Evolutionary conservation across 352 stramenopile genomes (phyloP), one percentile per base, ranked within the genome.

Genomic region (Phytophthora sojae): DNA sequence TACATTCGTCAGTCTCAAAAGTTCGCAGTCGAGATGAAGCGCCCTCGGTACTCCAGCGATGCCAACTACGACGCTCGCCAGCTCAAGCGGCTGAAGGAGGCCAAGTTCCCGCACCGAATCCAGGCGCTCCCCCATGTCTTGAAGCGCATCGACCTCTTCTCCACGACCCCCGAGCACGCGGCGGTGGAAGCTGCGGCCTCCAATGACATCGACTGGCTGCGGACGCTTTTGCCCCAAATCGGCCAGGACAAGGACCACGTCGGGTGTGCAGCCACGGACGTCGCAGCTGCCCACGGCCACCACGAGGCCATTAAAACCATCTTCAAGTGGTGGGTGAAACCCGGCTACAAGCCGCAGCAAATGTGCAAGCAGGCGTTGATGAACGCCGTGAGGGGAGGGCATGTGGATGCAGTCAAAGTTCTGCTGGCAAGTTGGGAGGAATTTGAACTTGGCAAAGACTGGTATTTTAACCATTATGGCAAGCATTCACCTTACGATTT

Each of bases 371-470:
- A n/a, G 29, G 30, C 53, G 15, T 47, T 47, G 29, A 19, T 59
- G 19, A 59, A 59, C 12, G 17, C 53, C 21, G 53, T 59, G 53
- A 17, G 7, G 4, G 53, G 53, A 3, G 30, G 53, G 12, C 53
- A 59, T 3, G 8, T 59, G 2, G 15, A 26, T 25, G 30, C 53
- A 47, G 53, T 47, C 3, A 29, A 32, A 35, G n/a, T 42, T 50
- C 32, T 60, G 8, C 54, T 49, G n/a, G 30, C 19, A 50, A n/a
- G 30, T 21, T 60, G 54, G 54, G 54, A 60, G 6, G 54, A 60
- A 4, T 49, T 60, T 3, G 35, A 44, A 1, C 11, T 44, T 17
- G 15, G 37, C 4, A 12, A 44, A 0, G 37, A n/a, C 1, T 44
- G 37, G 37, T 6, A 8, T 60, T 60, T 60, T n/a, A 50, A 50